These are phyloP conservation scores for Neurospora sp. DNA, from an alignment of 495 filamentous ascomycete species.

Conservation along the genomic window DNA sequence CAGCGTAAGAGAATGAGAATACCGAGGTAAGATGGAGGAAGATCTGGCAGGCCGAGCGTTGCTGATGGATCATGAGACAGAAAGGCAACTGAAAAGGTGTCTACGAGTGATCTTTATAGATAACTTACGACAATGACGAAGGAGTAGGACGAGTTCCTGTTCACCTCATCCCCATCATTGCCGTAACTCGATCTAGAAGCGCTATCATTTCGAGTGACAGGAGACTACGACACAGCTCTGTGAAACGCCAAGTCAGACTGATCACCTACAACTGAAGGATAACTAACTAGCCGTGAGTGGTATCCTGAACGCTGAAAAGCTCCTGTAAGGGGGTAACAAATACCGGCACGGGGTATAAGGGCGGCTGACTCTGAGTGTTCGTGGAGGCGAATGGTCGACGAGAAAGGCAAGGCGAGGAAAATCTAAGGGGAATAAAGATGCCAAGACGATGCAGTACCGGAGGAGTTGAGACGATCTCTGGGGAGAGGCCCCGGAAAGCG, in stretches of 20 bases:
- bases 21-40: constrained; percentile 15
- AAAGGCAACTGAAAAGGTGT: constrained; percentile 5
- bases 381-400: not conserved
- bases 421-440: not conserved
- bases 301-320: not conserved
- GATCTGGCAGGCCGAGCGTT: constrained; percentile 17
- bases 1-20: constrained; percentile 22
- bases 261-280: not conserved
- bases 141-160: not conserved
- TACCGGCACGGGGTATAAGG: not conserved
- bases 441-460: not conserved
- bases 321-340: not conserved
- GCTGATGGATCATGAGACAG: constrained; percentile 30
- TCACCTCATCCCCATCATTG: not conserved
- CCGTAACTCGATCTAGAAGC: not conserved
- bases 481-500: not conserved
- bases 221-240: not conserved
- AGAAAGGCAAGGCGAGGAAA: not conserved
- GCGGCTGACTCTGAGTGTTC: not conserved
- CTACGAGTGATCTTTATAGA: not conserved
- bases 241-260: not conserved
- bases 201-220: not conserved
- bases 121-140: not conserved
- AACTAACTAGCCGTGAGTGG: not conserved
- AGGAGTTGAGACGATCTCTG: not conserved